Conservation (phyloP, 495 filamentous ascomycete genomes). For the Venustampulla echinocandica region DNA sequence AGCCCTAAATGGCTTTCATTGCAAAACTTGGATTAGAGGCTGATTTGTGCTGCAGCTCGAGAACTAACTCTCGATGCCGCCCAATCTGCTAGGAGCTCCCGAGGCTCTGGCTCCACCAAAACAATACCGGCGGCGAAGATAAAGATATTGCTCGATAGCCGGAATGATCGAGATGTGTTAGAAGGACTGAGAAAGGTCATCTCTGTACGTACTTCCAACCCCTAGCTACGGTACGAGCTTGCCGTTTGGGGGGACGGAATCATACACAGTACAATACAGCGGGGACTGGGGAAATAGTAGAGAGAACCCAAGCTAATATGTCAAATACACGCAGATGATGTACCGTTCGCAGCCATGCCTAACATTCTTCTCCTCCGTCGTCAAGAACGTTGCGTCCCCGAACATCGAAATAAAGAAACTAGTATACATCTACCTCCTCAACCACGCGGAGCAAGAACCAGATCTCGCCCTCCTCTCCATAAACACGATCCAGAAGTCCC, state of each 20-base stretch:
- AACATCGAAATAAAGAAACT: conserved; percentile 93
- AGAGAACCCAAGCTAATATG: not conserved
- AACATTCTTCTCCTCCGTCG: conserved; percentile 83
- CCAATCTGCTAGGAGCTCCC: conserved; percentile 55
- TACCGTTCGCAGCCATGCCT: conserved; percentile 77
- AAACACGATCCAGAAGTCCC: conserved; percentile 95
- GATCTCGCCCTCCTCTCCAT: conserved; percentile 93
- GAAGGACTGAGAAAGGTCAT: conserved; percentile 88
- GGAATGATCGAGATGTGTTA: conserved; percentile 85
- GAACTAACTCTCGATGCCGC: conserved; percentile 96
- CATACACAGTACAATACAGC: too few species aligned
- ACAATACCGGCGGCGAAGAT: conserved; percentile 49
- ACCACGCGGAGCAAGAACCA: conserved; percentile 90
- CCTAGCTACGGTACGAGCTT: too few species aligned
- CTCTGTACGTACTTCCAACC: conserved; percentile 49
- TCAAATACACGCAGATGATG: conserved; percentile 64
- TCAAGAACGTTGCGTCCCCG: conserved; percentile 91
- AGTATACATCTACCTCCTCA: conserved; percentile 94
- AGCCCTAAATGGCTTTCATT: not conserved
- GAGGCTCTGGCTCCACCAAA: conserved; percentile 42
- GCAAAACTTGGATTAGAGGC: not conserved
- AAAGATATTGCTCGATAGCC: conserved; percentile 89
- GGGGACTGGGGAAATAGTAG: too few species aligned
- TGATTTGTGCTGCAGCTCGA: conserved; percentile 50
- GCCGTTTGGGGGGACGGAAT: too few species aligned